These are phyloP conservation scores for Aspergillus sp. DNA, from an alignment of 2,329 filamentous ascomycete species.

Conservation along the genomic window DNA sequence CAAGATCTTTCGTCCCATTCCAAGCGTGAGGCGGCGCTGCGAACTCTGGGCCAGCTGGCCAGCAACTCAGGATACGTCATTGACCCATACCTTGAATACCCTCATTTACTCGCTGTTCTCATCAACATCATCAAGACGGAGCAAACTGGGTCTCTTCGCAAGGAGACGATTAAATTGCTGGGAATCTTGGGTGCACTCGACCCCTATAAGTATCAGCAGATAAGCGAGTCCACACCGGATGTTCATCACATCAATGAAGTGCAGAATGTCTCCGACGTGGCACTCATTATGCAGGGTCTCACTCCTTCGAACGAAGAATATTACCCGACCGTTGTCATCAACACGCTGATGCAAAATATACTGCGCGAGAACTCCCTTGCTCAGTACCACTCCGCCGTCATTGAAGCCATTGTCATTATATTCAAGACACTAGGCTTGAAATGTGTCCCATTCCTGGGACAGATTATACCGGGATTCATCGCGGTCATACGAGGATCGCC, in stretches of 20 bases:
- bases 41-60: constrained; percentile 85
- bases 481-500: constrained; percentile 82
- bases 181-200: constrained; percentile 93
- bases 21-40: constrained; percentile 88
- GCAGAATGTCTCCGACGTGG: constrained; percentile 82
- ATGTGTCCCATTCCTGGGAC: constrained; percentile 89
- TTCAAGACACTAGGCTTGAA: constrained; percentile 95
- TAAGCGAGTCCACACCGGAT: constrained; percentile 84
- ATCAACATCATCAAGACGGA: constrained; percentile 94
- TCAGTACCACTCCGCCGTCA: constrained; percentile 88
- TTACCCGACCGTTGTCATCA: constrained; percentile 96
- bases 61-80: constrained; percentile 98
- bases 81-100: constrained; percentile 90
- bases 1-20: constrained; percentile 89
- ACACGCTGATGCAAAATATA: constrained; percentile 81
- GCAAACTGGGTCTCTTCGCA: constrained; percentile 77
- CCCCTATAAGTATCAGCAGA: constrained; percentile 91
- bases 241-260: constrained; percentile 67
- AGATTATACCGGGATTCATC: constrained; percentile 92
- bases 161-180: constrained; percentile 95
- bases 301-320: constrained; percentile 98
- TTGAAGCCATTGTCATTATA: constrained; percentile 98
- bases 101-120: constrained; percentile 85
- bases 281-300: constrained; percentile 94
- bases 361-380: constrained; percentile 85